phyloP scores from a whole-genome alignment of 345 rosid species.

The Firmiana major region DNA sequence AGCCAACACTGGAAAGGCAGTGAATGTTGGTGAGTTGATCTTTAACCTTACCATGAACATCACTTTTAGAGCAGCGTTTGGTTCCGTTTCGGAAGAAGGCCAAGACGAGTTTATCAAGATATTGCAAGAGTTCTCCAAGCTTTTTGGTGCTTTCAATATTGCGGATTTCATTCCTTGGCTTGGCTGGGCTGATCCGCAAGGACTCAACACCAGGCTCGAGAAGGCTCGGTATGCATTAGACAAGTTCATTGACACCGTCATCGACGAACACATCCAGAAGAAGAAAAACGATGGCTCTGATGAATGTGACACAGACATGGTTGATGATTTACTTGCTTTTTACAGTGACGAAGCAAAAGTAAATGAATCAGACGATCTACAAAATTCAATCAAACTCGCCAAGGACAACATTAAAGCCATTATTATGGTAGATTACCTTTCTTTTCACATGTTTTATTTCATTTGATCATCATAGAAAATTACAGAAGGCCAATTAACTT shows the following conservation, averaged over 20 bases:
- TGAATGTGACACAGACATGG: constrained; percentile 62
- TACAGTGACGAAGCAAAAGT: constrained; percentile 60
- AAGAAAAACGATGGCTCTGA: constrained; percentile 21
- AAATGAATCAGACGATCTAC: constrained; percentile 49
- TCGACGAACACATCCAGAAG: constrained; percentile 70
- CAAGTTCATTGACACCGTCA: constrained; percentile 62
- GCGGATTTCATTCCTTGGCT: constrained; percentile 78
- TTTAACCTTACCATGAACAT: constrained; percentile 72
- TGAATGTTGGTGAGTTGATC: constrained; percentile 73
- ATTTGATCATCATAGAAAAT: no score
- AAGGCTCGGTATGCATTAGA: constrained; percentile 74
- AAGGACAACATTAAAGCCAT: constrained; percentile 84
- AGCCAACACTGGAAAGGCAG: constrained; percentile 37
- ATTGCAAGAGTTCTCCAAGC: constrained; percentile 87
- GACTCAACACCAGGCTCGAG: constrained; percentile 47
- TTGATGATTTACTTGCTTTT: constrained; percentile 78
- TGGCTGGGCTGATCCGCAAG: constrained; percentile 64
- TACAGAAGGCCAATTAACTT: no score
- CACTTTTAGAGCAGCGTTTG: constrained; percentile 80
- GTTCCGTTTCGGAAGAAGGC: constrained; percentile 50
- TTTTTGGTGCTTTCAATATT: constrained; percentile 87
- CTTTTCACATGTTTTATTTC: not conserved
- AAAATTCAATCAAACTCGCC: constrained; percentile 59
- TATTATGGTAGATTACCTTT: constrained; percentile 62
- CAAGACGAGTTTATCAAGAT: constrained; percentile 77